A percentile compares a stretch with the other conserved stretches of the same genome.
phyloP scores from a whole-genome alignment of 2,329 filamentous ascomycete genomes.

The Cladorrhinum sp. region DNA sequence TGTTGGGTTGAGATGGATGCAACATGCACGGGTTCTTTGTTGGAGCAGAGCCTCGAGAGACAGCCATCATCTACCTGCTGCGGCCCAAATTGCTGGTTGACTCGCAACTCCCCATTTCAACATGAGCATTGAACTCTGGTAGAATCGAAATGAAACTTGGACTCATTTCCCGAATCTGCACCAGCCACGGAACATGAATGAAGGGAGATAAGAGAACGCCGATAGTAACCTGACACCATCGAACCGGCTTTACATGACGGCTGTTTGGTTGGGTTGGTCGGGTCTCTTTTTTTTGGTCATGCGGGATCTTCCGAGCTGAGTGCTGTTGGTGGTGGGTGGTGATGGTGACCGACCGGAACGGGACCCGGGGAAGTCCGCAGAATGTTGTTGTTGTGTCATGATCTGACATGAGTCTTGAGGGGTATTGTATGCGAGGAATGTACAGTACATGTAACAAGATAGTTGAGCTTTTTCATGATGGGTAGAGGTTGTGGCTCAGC shows the following conservation, averaged over 20 bases:
- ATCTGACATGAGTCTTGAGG: background rate
- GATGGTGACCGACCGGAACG: background rate
- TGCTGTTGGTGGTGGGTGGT: background rate
- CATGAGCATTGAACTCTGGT: background rate
- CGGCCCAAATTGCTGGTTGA: no score
- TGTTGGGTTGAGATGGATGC: conserved; percentile 5
- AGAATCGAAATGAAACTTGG: no score
- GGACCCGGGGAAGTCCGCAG: background rate
- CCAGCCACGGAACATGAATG: no score
- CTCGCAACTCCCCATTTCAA: background rate
- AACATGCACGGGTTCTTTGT: background rate
- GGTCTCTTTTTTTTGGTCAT: background rate
- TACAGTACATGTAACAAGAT: background rate
- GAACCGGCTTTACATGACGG: background rate
- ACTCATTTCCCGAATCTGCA: no score
- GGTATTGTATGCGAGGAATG: background rate
- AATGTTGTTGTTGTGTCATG: background rate
- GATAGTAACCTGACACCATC: background rate
- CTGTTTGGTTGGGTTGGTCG: background rate
- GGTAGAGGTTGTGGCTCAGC: background rate
- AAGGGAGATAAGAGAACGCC: background rate
- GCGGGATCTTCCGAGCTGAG: background rate
- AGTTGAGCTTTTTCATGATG: background rate
- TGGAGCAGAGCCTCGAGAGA: background rate
- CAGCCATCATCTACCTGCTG: no score